These are phyloP conservation scores for Trichothecium sympodiale DNA, from an alignment of 2,329 filamentous ascomycete genomes.

Conservation along the genomic window DNA sequence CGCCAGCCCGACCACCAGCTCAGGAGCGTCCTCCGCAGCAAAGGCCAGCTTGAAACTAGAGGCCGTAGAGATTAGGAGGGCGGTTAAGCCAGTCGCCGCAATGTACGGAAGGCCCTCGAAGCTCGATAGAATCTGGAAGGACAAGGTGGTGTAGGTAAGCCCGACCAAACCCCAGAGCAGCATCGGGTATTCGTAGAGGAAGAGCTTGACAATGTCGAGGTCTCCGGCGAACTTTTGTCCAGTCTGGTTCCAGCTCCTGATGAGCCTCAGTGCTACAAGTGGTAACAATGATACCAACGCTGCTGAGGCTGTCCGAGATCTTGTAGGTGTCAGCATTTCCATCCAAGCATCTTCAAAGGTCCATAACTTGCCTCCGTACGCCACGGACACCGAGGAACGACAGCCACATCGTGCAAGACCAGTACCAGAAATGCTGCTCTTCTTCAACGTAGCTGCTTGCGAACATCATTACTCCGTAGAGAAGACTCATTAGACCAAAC, in stretches of 20 bases:
- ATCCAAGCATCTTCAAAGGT: too few species aligned
- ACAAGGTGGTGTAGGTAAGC: constrained; percentile 54
- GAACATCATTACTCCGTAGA: constrained; percentile 88
- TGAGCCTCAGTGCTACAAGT: constrained; percentile 52
- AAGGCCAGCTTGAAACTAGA: constrained; percentile 86
- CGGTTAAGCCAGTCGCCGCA: constrained; percentile 27
- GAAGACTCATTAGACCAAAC: constrained; percentile 27
- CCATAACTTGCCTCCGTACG: constrained; percentile 23
- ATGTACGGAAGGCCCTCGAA: constrained; percentile 30
- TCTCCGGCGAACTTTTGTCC: constrained; percentile 93
- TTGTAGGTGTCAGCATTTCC: constrained; percentile 17
- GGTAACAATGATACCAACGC: constrained; percentile 14
- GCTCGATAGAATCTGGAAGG: constrained; percentile 29
- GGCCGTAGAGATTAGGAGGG: constrained; percentile 38
- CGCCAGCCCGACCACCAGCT: constrained; percentile 50
- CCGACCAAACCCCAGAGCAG: constrained; percentile 67
- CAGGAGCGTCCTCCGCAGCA: constrained; percentile 77
- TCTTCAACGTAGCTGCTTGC: constrained; percentile 97
- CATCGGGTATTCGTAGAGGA: constrained; percentile 51
- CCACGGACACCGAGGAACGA: constrained; percentile 38
- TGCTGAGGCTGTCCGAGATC: constrained; percentile 14
- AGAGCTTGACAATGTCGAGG: constrained; percentile 69
- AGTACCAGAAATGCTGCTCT: constrained; percentile 99
- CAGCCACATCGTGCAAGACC: constrained; percentile 65
- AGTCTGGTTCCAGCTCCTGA: constrained; percentile 87